A percentile compares a stretch with the other conserved stretches of the same genome.
phyloP scores from a whole-genome alignment of 2,329 filamentous ascomycete genomes.

The Endothia cerciana region DNA sequence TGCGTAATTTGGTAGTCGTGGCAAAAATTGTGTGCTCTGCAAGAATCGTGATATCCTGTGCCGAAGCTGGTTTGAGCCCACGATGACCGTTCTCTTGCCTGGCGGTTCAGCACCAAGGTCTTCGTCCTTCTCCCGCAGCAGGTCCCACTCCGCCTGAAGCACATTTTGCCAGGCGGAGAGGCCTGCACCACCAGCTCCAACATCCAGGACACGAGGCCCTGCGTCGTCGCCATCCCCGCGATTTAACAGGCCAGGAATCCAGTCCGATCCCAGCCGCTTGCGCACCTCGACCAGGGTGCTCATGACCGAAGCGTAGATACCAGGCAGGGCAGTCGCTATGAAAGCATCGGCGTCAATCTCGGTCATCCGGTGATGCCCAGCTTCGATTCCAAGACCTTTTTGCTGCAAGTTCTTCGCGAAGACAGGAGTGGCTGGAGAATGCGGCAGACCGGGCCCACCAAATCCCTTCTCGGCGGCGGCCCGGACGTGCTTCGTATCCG shows the following conservation, averaged over 20 bases:
- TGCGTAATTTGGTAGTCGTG: constrained; percentile 85
- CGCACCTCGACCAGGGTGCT: constrained; percentile 73
- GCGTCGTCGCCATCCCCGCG: constrained; percentile 53
- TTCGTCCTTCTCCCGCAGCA: constrained; percentile 58
- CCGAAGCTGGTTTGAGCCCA: constrained; percentile 75
- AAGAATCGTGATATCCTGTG: constrained; percentile 76
- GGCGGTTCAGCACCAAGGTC: constrained; percentile 51
- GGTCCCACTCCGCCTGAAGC: constrained; percentile 78
- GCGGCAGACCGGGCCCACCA: constrained; percentile 75
- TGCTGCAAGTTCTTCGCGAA: constrained; percentile 62
- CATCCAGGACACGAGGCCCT: constrained; percentile 71
- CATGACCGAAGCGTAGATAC: constrained; percentile 69
- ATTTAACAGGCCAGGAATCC: constrained; percentile 67
- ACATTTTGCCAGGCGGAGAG: constrained; percentile 79
- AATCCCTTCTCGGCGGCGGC: constrained; percentile 74
- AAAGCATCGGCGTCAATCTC: constrained; percentile 78
- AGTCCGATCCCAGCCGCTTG: constrained; percentile 70
- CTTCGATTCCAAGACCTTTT: constrained; percentile 66
- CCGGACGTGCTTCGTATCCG: constrained; percentile 74
- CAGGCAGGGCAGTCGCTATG: constrained; percentile 70
- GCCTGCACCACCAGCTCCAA: constrained; percentile 73
- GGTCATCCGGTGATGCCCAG: constrained; percentile 68
- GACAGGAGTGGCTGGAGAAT: constrained; percentile 73
- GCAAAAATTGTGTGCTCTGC: constrained; percentile 89
- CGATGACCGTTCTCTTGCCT: constrained; percentile 80